Base-by-base conservation (phyloP, 192 early-diverging fungal species). In the Coemansia sp. region DNA sequence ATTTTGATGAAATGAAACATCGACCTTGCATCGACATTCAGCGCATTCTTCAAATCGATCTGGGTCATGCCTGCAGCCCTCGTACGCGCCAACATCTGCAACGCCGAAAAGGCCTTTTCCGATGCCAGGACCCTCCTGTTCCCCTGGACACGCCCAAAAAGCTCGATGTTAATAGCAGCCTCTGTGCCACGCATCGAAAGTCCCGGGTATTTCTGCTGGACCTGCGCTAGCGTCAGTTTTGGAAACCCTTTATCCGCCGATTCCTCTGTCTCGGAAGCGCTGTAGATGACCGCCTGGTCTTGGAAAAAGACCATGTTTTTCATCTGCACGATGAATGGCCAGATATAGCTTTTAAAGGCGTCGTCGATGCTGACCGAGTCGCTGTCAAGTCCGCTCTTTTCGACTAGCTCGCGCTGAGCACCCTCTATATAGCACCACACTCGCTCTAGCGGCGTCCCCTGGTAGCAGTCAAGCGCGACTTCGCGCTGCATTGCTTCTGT, bases 1-100 rank as follows among this genome's bases (percentile, higher is more conserved):
- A 53, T n/a, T 58, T 67, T 75, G n/a, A 82, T 42, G n/a, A 35
- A 82, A 58, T 72, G 67, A 51, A 70, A 82, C 29, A 53, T 53
- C 11, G 64, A 63, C n/a, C 74, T 62, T 11, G 68, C 62, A 54
- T 82, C 79, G 1, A 82, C 20, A 2, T 24, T 18, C 39, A 70
- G 23, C 0, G 27, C 32, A 58, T 63, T 72, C 11, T 63, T 27
- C 34, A 82, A 30, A 25, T 39, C 20, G n/a, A 20, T 19, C 61
- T 82, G 79, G 0, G 74, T 69, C 32, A 76, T 20, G 19, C 79
- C 79, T 32, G 63, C 62, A 13, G 55, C 62, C 7, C 74, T 59
- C 7, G 74, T 45, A 4, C 71, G 69, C 13, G 70, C 50, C 25
- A 81, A 29, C n/a, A 18, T n/a, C 55, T 69, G 59, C 11, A 76